phyloP scores from a whole-genome alignment of 2,329 filamentous ascomycete species.

The Xenoacremonium recifei region DNA sequence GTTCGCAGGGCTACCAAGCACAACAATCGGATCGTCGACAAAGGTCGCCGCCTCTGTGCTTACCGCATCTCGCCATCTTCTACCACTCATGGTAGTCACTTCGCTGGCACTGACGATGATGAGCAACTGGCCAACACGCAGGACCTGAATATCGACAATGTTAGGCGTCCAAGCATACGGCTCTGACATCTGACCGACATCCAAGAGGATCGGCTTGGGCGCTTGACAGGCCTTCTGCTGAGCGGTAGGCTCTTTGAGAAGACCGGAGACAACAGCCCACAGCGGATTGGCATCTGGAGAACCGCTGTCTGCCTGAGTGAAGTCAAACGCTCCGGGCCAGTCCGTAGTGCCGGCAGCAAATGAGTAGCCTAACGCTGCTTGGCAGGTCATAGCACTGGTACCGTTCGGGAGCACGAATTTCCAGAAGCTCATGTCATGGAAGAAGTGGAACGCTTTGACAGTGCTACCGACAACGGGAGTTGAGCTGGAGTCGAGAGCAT shows the following conservation, averaged over 20 bases:
- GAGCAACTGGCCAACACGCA: conserved; percentile 81
- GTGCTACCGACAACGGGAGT: conserved; percentile 59
- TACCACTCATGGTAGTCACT: conserved; percentile 87
- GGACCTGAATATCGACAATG: conserved; percentile 81
- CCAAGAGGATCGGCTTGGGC: conserved; percentile 81
- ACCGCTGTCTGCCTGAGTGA: conserved; percentile 79
- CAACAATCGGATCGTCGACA: conserved; percentile 64
- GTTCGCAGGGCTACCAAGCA: conserved; percentile 86
- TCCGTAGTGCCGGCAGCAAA: conserved; percentile 94
- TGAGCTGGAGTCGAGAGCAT: conserved; percentile 48
- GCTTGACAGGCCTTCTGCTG: conserved; percentile 74
- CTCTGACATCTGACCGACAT: conserved; percentile 74
- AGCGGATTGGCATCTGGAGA: conserved; percentile 69
- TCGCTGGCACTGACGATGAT: conserved; percentile 85
- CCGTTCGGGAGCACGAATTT: conserved; percentile 74
- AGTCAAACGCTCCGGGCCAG: conserved; percentile 88
- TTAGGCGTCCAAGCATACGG: conserved; percentile 92
- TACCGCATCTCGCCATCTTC: conserved; percentile 78
- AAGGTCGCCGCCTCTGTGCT: conserved; percentile 47
- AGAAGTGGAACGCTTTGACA: conserved; percentile 83
- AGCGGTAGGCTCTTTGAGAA: conserved; percentile 68
- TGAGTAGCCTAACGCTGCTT: conserved; percentile 84
- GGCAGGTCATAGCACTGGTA: conserved; percentile 69
- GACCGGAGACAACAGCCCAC: conserved; percentile 72
- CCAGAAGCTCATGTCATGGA: conserved; percentile 76